These are phyloP conservation scores for Salvia sclarea DNA, from an alignment of 305 asterid genomes.

Conservation along the genomic window DNA sequence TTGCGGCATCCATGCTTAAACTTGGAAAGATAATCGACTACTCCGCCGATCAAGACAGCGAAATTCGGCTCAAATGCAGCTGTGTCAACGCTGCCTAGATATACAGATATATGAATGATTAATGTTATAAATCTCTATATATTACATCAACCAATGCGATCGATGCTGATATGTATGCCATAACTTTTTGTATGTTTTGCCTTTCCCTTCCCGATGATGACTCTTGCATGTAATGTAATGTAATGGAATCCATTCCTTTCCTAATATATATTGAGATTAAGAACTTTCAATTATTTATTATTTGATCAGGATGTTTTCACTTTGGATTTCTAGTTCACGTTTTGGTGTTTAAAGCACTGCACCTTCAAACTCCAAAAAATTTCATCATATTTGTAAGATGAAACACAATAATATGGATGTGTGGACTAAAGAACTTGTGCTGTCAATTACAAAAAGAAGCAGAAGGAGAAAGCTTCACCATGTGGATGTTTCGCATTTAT, in stretches of 20 bases:
- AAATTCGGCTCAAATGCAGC: conserved; percentile 57
- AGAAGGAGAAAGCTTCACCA: no score
- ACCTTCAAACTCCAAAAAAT: no score
- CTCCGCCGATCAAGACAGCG: conserved; percentile 43
- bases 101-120: no score
- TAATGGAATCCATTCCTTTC: neutral
- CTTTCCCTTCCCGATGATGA: neutral
- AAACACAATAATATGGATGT: no score
- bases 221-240: neutral
- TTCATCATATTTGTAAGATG: no score
- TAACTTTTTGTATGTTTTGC: neutral
- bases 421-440: no score
- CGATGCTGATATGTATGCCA: neutral
- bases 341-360: no score
- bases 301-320: no score
- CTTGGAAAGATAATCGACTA: conserved; percentile 65
- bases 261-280: neutral
- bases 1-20: conserved; percentile 74
- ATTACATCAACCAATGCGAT: neutral
- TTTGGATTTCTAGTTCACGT: no score
- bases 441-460: no score
- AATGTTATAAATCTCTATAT: no score
- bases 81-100: conserved; percentile 37
- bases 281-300: neutral
- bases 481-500: conserved; percentile 31